Base-by-base conservation (phyloP, 2,329 filamentous ascomycete species). In the Fusarium sp. region DNA sequence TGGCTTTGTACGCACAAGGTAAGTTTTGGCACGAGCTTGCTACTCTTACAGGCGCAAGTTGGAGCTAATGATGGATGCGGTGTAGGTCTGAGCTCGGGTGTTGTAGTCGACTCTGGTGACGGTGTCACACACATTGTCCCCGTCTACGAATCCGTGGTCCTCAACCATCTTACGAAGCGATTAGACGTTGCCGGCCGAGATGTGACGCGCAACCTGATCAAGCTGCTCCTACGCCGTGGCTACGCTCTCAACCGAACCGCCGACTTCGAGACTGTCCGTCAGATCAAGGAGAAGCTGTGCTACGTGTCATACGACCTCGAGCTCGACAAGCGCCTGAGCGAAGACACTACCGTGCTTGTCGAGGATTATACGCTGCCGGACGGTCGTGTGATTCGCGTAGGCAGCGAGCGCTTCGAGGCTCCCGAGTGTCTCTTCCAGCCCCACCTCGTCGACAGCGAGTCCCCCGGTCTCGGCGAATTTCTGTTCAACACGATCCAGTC, bases 261-360 rank as follows among this genome's bases (percentile, higher is more conserved):
- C 74, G 95, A 99, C 77, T 99, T 99, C 77, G 95, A 99, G 79
- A 99, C 95, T 4, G 95, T 99, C 53, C 91, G 95, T 61, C 94
- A 98, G 77, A 98, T 99, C 82, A 99, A 99, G 82, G 95, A 99
- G 84, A 99, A 99, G 84, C 90, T 99, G 47, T 98, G 95, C 84
- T 99, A 99, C 76, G 94, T 99, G 53, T 97, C 93, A 11, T 99
- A 98, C 82, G 95, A 99, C 76, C 86, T 99, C 53, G 93, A 96
- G 78, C 84, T 99, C 51, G 95, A 99, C 82, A 93, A 98, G 80
- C 88, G 91, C 69, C 87, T 99, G 64, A 96, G 92, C 72, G 95
- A 99, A 79, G 95, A 99, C 71, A 99, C 95, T 14, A 99, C 95
- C 1, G 93, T 97, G 9, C 82, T 99, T 51, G 95, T 99, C 10